These are phyloP conservation scores for Fusarium marasasianum DNA, from an alignment of 2,329 filamentous ascomycete genomes.

Conservation along the genomic window DNA sequence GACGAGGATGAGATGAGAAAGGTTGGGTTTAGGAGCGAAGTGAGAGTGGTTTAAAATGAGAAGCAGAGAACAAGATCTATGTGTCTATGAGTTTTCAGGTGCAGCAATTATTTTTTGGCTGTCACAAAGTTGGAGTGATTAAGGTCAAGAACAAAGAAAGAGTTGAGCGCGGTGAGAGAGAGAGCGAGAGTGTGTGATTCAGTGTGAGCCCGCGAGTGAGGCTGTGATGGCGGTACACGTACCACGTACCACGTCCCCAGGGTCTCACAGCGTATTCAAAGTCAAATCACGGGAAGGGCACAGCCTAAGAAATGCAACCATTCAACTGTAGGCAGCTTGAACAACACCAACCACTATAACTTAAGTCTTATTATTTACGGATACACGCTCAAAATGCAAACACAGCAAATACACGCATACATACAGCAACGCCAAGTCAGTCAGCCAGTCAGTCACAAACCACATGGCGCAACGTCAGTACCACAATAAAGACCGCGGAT, in stretches of 20 bases:
- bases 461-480: slow-evolving; percentile 9
- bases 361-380: background rate
- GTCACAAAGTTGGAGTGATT: background rate
- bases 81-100: background rate
- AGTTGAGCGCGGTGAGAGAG: slow-evolving; percentile 10
- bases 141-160: slow-evolving; percentile 19
- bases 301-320: background rate
- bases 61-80: background rate
- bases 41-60: background rate
- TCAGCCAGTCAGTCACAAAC: background rate
- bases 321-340: background rate
- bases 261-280: background rate
- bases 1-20: background rate
- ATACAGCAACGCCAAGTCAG: background rate
- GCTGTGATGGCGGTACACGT: slow-evolving; percentile 34
- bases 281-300: background rate
- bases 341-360: background rate
- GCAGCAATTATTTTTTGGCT: background rate
- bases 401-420: background rate
- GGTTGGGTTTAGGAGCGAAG: background rate
- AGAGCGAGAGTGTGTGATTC: background rate
- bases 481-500: slow-evolving; percentile 21
- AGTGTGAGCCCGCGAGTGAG: slow-evolving; percentile 16
- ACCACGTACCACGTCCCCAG: background rate
- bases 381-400: background rate